Evolutionary conservation across 495 filamentous ascomycete species (phyloP), one percentile per base, ranked within the genome.

Genomic region (Hypoxylon crocopeplum): DNA sequence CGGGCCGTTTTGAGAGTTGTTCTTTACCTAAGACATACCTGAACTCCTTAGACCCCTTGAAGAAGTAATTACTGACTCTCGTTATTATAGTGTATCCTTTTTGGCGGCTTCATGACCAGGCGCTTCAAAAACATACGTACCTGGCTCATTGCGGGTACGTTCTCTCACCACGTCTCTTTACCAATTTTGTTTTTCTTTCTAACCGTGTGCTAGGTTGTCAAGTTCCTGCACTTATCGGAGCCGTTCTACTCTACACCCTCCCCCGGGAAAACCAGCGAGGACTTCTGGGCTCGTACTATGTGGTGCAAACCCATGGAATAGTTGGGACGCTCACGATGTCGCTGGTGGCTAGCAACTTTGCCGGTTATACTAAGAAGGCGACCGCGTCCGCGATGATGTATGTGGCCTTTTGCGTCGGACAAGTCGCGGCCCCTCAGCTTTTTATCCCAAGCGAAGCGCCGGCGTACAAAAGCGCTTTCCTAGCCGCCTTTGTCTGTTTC

Each of bases 321-420:
- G 56, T 58, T 1, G 49, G 56, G 3, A 59, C 56, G 1, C 42
- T 64, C 29, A 64, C 56, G 21, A 58, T 58, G 54, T 57, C 60
- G 1, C 22, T 64, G 7, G 54, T 64, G 5, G 37, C 60, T 0
- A 81, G 77, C 16, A 88, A 89, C 62, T 80, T 88, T 11, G 82
- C 85, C 0, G 85, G 86, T 1, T 88, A 87, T 55, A 88, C 86
- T 1, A 88, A 88, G 73, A 88, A 88, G 69, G 88, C 84, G 0
- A 88, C 86, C 0, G 84, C 88, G 19, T 53, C 48, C 1, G 38
- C 54, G 20, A 57, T 90, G 24, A 87, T 86, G 56, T 69, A 89
- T 16, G 83, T 89, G 25, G 79, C 74, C 1, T 86, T 85, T 55
- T 86, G 83, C 56, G 77, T 73, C 1, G 82, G 82, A 5, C 84